Base-by-base conservation (phyloP, 306 rosid genomes). In the Citrullus amarus region DNA sequence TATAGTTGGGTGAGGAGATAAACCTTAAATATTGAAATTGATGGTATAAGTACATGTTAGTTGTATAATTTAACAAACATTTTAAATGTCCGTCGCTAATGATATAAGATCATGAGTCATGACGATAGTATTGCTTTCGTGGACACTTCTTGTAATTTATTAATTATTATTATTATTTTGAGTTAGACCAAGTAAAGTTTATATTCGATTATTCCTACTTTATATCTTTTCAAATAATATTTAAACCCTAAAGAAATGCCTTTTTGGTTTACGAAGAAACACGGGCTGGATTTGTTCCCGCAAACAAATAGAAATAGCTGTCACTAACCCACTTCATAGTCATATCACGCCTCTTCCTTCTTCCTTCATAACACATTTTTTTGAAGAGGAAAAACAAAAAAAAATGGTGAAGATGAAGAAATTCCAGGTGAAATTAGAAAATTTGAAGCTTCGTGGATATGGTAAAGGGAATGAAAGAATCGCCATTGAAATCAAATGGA, bases 401-500 rank as follows among this genome's bases (percentile, higher is more conserved):
- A 22, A 22, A 82, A 89, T 79, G 90, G 81, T 79, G 83, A 43
- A 79, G 56, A 66, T 8, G 43, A 81, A 80, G 79, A 86, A 79
- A 67, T 81, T 87, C 59, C 83, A 83, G 4, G 84, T 89, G 70
- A 89, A 85, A 78, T 25, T 93, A 5, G 86, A 15, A 43, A 88
- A 81, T 18, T 66, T 93, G 81, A 89, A 84, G 88, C 90, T 93
- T 4, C 65, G 86, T 11, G 85, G 82, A 11, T 77, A 32, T 0
- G 11, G 59, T 18, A 75, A 15, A 78, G 89, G 6, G 20, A 25
- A 61, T 15, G 59, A 41, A 81, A 36, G 28, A 6, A n/a, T 88
- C 25, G 75, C 86, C 41, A 50, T 87, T 39, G 80, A 82, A 75
- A 86, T 91, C 54, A 86, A 80, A 81, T 82, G 85, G 68, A 83